Conservation (phyloP, 2,329 filamentous ascomycete species). For the Epichloe coenophiala region DNA sequence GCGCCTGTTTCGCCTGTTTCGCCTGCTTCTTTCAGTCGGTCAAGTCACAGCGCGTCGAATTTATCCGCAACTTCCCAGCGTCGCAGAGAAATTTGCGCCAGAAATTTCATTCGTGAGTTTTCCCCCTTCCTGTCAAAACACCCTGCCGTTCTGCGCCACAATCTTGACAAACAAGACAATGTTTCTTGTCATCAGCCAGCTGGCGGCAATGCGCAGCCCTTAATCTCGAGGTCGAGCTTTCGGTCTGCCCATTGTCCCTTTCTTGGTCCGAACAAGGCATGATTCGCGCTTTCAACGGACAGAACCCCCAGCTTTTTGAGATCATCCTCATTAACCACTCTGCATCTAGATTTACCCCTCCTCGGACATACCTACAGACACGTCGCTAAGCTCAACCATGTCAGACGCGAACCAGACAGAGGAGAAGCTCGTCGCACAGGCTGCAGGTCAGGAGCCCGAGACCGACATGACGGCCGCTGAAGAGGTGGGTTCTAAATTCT, state of each 20-base stretch:
- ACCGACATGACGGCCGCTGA: constrained; percentile 8
- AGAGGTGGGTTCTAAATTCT: constrained; percentile 7
- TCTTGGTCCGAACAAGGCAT: background rate
- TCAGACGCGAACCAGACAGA: constrained; percentile 5
- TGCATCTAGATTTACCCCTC: background rate
- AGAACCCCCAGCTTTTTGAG: background rate
- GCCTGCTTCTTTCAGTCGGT: background rate
- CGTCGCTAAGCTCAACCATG: background rate
- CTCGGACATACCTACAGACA: background rate
- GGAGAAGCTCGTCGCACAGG: constrained; percentile 3
- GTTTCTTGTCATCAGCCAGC: background rate
- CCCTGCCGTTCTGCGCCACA: background rate
- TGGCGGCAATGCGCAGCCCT: background rate
- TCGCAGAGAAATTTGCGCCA: background rate
- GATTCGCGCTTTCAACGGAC: background rate
- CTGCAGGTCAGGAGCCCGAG: constrained; percentile 3
- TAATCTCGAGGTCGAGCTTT: background rate
- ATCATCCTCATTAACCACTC: background rate
- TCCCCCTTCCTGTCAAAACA: background rate
- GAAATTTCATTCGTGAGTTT: background rate
- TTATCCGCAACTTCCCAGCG: background rate
- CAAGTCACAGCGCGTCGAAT: background rate
- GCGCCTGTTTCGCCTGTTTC: too few species aligned
- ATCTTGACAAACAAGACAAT: background rate
- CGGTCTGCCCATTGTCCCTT: background rate